These are phyloP conservation scores for Eucalyptus rudis DNA, from an alignment of 345 rosid genomes.

Conservation along the genomic window DNA sequence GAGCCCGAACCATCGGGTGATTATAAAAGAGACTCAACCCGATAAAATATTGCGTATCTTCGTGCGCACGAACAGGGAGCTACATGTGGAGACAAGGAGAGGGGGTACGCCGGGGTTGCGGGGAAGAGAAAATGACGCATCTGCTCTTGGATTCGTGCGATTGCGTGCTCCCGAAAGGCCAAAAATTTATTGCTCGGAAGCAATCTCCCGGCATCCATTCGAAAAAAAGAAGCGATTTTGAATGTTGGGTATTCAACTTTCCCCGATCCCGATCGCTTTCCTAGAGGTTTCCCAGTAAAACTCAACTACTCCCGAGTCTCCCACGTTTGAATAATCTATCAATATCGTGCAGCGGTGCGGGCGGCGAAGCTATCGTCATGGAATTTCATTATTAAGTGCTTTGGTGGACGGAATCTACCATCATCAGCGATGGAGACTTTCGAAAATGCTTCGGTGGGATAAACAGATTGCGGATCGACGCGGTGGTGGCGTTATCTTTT, in stretches of 20 bases:
- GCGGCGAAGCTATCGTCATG: background rate
- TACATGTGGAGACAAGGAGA: slow-evolving; percentile 18
- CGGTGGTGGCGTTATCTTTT: background rate
- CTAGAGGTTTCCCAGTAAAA: background rate
- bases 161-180: background rate
- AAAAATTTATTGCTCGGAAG: background rate
- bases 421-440: background rate
- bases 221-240: background rate
- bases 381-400: background rate
- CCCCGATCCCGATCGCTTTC: background rate
- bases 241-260: background rate
- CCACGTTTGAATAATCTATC: background rate
- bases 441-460: background rate
- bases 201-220: background rate
- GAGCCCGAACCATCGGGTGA: background rate
- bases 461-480: background rate
- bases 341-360: background rate
- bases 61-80: slow-evolving; percentile 10
- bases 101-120: background rate
- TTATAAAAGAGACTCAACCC: background rate
- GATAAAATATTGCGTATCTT: background rate
- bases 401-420: background rate
- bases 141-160: background rate
- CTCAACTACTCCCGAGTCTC: background rate
- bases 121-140: background rate